These are phyloP conservation scores for Penicillium paradoxum DNA, from an alignment of 495 filamentous ascomycete genomes.

Conservation along the genomic window DNA sequence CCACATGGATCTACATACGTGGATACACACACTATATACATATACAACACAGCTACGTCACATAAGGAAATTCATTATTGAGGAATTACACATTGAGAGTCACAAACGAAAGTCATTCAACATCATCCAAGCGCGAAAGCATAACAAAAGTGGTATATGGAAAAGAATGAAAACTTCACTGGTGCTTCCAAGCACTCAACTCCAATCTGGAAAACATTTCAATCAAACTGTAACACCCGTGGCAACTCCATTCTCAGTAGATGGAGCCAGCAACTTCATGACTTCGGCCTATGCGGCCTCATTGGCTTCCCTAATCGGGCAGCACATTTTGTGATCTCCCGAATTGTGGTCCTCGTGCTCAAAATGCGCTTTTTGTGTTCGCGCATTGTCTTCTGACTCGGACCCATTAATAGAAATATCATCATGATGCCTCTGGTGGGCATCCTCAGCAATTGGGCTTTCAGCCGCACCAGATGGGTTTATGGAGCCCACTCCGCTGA, in stretches of 20 bases:
- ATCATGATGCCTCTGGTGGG: conserved; percentile 11
- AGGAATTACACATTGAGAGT: conserved; percentile 11
- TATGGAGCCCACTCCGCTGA: conserved; percentile 46
- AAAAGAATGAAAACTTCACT: conserved; percentile 11
- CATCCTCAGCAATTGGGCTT: conserved; percentile 11
- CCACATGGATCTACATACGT: not conserved
- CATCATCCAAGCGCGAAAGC: conserved; percentile 20
- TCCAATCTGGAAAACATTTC: conserved; percentile 6
- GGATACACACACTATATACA: too few relatives aligned
- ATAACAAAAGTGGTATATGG: conserved; percentile 30
- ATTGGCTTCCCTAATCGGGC: conserved; percentile 25
- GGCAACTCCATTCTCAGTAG: conserved; percentile 44
- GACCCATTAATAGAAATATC: conserved; percentile 7
- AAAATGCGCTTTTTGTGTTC: conserved; percentile 9
- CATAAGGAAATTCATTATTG: conserved; percentile 5
- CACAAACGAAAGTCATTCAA: conserved; percentile 16
- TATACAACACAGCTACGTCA: conserved; percentile 3
- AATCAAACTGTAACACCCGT: conserved; percentile 33
- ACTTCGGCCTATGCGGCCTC: conserved; percentile 28
- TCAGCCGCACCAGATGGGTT: conserved; percentile 27
- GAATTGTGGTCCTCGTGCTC: not conserved
- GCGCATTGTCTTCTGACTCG: conserved; percentile 16
- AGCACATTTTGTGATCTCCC: conserved; percentile 14
- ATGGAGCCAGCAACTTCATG: conserved; percentile 26
- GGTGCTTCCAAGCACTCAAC: conserved; percentile 10